These are phyloP conservation scores for Kewa caespitosa DNA, from an alignment of 179 eudicot species.

Conservation along the genomic window DNA sequence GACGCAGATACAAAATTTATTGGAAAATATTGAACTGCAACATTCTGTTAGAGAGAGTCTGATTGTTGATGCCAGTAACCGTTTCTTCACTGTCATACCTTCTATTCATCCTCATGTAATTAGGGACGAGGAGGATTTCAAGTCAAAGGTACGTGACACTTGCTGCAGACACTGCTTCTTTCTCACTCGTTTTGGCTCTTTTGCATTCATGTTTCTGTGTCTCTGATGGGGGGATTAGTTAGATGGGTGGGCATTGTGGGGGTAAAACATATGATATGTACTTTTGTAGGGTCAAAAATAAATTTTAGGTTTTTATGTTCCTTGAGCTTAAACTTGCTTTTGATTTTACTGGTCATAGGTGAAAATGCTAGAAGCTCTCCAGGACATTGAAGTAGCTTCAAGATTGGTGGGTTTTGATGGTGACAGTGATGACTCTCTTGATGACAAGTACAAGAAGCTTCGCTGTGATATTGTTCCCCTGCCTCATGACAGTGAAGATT, in stretches of 20 bases:
- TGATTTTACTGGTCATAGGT: constrained; percentile 47
- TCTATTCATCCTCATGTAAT: constrained; percentile 93
- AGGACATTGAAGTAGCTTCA: constrained; percentile 98
- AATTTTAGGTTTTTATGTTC: constrained; percentile 12
- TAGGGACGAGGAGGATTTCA: constrained; percentile 87
- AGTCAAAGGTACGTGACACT: constrained; percentile 66
- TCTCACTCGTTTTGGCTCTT: no score
- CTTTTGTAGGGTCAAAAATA: not conserved
- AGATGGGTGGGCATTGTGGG: not conserved
- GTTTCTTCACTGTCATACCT: constrained; percentile 93
- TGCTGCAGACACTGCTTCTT: not conserved
- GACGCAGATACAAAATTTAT: constrained; percentile 82
- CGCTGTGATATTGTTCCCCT: constrained; percentile 74
- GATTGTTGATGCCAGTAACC: constrained; percentile 95
- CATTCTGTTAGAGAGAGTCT: constrained; percentile 64
- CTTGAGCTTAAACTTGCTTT: not conserved
- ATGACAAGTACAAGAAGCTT: constrained; percentile 83
- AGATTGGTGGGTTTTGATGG: constrained; percentile 91
- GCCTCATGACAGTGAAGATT: constrained; percentile 80
- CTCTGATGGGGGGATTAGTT: not conserved
- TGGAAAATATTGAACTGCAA: constrained; percentile 43
- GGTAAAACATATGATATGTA: not conserved
- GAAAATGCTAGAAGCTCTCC: constrained; percentile 99
- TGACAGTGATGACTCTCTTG: constrained; percentile 71
- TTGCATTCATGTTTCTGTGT: not conserved